Base-by-base conservation (phyloP, 805 yeast species). In the Candida tammaniensis region DNA sequence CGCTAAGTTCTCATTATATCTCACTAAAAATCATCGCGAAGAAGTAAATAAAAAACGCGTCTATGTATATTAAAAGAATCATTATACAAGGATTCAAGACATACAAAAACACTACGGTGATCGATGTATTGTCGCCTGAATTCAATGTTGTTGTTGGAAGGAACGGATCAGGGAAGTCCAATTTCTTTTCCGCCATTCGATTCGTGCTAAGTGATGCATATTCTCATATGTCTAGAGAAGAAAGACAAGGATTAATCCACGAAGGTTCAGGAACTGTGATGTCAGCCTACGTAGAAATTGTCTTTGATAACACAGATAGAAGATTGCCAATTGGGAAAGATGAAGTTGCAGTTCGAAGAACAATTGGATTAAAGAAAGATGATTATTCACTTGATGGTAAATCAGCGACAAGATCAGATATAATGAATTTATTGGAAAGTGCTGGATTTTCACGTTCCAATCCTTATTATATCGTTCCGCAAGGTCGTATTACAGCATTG, bases 401-500 rank as follows among this genome's bases (percentile, higher is more conserved):
- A 49, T 72, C 86, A 10, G 84, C 91, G 3, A 81, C 91, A 1
- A 75, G 88, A 48, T 70, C 83, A 2, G 97, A 88, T 52, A 72
- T 89, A 11, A 79, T 80, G 77, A 83, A 85, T 43, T 61, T 86
- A 43, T 66, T 89, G 23, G 97, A 91, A 55, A 81, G 86, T 50
- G 95, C 96, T 0, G 98, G 98, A 0, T 87, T 93, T 52, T 84
- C 95, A 0, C 73, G 84, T 41, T 78, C 87, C 5, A 89, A 88
- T 44, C 96, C 97, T 1, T 91, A 89, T 58, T 91, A 91, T 55
- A 91, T 93, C 47, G 98, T 93, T 4, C 98, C 98, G 0, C 98
- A 93, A 59, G 98, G 98, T 14, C 72, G 86, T 48, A 86, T 93
- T 48, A 83, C 96, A 1, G 72, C 85, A 0, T 68, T 93, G 39